A percentile compares a stretch with the other conserved stretches of the same genome.
Conservation (phyloP, 345 rosid species). For the Firmiana major region DNA sequence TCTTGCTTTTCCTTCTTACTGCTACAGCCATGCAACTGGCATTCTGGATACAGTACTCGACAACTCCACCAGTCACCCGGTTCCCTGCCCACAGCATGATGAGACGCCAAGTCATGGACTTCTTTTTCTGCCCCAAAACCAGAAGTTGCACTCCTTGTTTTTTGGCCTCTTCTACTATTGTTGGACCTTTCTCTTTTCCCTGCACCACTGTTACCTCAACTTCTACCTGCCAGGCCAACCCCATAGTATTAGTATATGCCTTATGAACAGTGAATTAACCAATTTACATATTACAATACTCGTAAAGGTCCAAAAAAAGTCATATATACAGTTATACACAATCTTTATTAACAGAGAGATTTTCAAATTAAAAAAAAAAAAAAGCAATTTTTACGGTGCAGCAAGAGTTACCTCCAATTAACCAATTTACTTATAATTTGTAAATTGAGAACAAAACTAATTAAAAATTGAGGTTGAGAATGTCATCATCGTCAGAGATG, state of each 20-base stretch:
- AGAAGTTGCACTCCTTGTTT: slow-evolving; percentile 56
- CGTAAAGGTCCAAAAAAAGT: no score
- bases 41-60: slow-evolving; percentile 82
- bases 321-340: no score
- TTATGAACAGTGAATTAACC: neutral
- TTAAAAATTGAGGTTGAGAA: neutral
- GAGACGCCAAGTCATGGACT: slow-evolving; percentile 74
- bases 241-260: neutral
- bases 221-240: slow-evolving; percentile 42
- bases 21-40: slow-evolving; percentile 88
- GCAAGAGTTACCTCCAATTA: no score
- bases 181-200: slow-evolving; percentile 78
- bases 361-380: no score
- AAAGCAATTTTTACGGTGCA: no score
- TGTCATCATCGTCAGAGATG: no score
- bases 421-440: neutral
- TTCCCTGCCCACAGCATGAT: slow-evolving; percentile 72
- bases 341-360: no score
- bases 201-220: slow-evolving; percentile 57
- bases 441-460: neutral
- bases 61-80: slow-evolving; percentile 39
- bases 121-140: slow-evolving; percentile 71
- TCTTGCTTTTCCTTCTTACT: slow-evolving; percentile 75
- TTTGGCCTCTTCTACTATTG: slow-evolving; percentile 77
- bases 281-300: no score